Evolutionary conservation across 257 asterid species (phyloP), one percentile per base, ranked within the genome.

Genomic region (Salvia splendens): DNA sequence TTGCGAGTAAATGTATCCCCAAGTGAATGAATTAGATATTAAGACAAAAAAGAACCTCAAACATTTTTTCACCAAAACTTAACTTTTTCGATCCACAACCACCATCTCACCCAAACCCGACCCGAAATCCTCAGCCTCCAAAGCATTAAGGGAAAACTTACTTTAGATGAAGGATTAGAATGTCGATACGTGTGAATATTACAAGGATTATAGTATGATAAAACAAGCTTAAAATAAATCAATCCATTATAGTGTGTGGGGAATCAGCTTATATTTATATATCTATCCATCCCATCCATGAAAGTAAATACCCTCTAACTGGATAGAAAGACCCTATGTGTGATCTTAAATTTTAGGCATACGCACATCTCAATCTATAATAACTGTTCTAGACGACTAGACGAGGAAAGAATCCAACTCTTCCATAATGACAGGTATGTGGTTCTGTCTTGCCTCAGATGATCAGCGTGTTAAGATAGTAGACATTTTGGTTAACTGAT

Each of bases 31-130:
- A 36, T 47, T 54, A 20, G 24, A 30, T 51, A n/a, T n/a, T 12
- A 24, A 65, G 49, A 63, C 10, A 46, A 24, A 53, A 50, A 14
- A 36, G 33, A 1, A 30, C 12, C 67, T 4, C 9, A 33, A 20
- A 33, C n/a, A 36, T 38, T n/a, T 46, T 71, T 4, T 64, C 52
- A n/a, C 43, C 46, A 58, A 64, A 74, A 12, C 74, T 9, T 43
- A 30, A 42, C 64, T 14, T 53, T 14, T n/a, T 50, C 48, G 12
- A 73, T 49, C 42, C 49, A 58, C 42, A 10, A 20, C 50, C n/a
- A 9, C 30, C 65, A 35, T 32, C 51, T 20, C 11, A 16, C 12
- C 33, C 12, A 38, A 9, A 36, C 64, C 45, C 10, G 12, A 8
- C 32, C 65, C 35, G 5, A 60, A 40, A 38, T 16, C 59, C 68